Base-by-base conservation (phyloP, 768 basidiomycete genomes). In the Tubosaeta sp. region DNA sequence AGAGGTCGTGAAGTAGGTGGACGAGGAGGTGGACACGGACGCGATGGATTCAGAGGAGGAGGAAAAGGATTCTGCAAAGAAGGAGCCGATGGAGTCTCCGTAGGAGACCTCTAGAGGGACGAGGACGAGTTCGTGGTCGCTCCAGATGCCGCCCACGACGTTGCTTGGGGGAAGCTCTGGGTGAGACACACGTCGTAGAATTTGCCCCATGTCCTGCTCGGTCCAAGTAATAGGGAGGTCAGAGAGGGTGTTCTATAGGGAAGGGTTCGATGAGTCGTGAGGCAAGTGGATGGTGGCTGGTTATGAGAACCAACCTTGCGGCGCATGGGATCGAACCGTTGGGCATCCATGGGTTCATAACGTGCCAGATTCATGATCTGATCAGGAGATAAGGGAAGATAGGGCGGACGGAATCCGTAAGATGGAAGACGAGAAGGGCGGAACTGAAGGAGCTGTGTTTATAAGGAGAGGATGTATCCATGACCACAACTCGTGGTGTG, bases 71-170 rank as follows among this genome's bases (percentile, higher is more conserved):
- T 43, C 48, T 56, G 58, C 55, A 22, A 63, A 27, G 31, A 33
- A 7, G 19, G 61, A 65, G 17, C 26, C 43, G 47, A 64, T 3
- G 25, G 64, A 65, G 45, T 45, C 16, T 53, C 64, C 48, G 48
- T 47, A 46, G 17, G 54, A 44, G 9, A 67, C 65, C 4, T 62
- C 65, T 8, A 69, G 48, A 27, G 69, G 69, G 35, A 69, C 59
- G 51, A 71, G 58, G 52, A 69, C 67, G 31, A 71, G 43, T 51
- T 69, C 67, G 29, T 69, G 69, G 63, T 69, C 69, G 27, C 65
- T 63, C 67, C 67, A 69, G 12, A 69, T 50, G 17, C 69, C 67
- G 14, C 69, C 67, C 5, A 69, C 65, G 46, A 57, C 59, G 6
- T 49, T 53, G 34, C 32, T 57, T 9, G 53, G 51, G 19, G 62